Evolutionary conservation across 768 basidiomycete genomes (phyloP), one percentile per base, ranked within the genome.

Genomic region (Russula griseocarnosa): DNA sequence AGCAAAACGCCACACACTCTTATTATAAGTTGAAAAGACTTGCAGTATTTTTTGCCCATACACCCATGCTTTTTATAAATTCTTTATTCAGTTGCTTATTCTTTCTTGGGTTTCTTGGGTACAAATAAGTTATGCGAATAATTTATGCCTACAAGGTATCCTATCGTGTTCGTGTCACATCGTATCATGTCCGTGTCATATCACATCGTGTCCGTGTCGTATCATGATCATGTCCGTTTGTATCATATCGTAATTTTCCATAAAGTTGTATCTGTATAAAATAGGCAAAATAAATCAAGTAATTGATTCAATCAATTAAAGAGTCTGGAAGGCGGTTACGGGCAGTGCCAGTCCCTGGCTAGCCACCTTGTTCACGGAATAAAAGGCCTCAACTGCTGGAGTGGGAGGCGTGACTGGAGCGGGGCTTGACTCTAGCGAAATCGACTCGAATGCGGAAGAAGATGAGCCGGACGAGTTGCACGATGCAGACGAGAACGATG

Each of bases 341-440:
- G n/a, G 56, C 8, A 34, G 6, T 20, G 9, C 52, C 26, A 59
- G 26, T 10, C 38, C 44, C 1, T 22, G 18, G 16, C 40, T 57
- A 22, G 30, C 9, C 30, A 5, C n/a, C 40, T 62, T 62, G 1
- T 32, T 7, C 13, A 30, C 26, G 26, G 5, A 58, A 20, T 5
- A 14, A n/a, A n/a, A n/a, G n/a, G n/a, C 14, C 51, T 60, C 53
- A 9, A 32, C 54, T 24, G 44, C 58, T 18, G 28, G 53, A 34
- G 47, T 18, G 51, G 63, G 63, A 7, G 63, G 63, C n/a, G 63
- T 65, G 5, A 28, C 10, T 4, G 58, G 58, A 55, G 2, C 0
- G 2, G 2, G 5, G 7, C 20, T 54, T 5, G 52, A 60, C 5
- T 28, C 44, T 6, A 18, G 47, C 6, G 63, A 60, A 30, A 16